Percentiles rank a stretch among this genome's conserved stretches.
Evolutionary conservation across 1,284 basidiomycete species (phyloP).

Genomic region (Ceratobasidium sp.): DNA sequence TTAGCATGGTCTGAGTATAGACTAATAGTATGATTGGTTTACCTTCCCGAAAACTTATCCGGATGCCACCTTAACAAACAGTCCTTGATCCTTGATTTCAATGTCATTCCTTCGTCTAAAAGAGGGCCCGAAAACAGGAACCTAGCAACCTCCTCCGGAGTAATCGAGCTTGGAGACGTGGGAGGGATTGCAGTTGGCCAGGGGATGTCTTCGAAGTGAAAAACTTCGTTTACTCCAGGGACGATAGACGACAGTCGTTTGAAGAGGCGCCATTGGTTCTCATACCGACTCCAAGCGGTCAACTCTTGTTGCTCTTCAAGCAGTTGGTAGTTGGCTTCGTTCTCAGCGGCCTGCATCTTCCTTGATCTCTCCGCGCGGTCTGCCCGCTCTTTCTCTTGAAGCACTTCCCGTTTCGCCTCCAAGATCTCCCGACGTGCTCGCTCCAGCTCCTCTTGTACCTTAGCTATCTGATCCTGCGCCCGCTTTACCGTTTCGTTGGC

Average conservation of each 20-base stretch:
- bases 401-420: conserved; percentile 21
- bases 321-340: not conserved
- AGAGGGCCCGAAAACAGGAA: conserved; percentile 28
- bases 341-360: not conserved
- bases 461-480: not conserved
- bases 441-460: not conserved
- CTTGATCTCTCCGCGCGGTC: conserved; percentile 6
- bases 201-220: conserved; percentile 28
- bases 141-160: conserved; percentile 1
- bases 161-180: conserved; percentile 17
- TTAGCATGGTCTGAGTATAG: not conserved
- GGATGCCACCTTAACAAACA: conserved; percentile 36
- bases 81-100: conserved; percentile 30
- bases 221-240: not conserved
- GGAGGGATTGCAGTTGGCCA: conserved; percentile 30
- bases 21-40: not conserved
- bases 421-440: not conserved
- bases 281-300: conserved; percentile 30
- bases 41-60: conserved; percentile 38
- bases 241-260: conserved; percentile 14
- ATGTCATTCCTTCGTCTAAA: not conserved
- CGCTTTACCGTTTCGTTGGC: not conserved
- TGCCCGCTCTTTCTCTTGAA: not conserved
- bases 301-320: conserved; percentile 8
- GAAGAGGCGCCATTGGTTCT: conserved; percentile 26